phyloP scores from a whole-genome alignment of 345 rosid species.

The Cardamine resedifolia region DNA sequence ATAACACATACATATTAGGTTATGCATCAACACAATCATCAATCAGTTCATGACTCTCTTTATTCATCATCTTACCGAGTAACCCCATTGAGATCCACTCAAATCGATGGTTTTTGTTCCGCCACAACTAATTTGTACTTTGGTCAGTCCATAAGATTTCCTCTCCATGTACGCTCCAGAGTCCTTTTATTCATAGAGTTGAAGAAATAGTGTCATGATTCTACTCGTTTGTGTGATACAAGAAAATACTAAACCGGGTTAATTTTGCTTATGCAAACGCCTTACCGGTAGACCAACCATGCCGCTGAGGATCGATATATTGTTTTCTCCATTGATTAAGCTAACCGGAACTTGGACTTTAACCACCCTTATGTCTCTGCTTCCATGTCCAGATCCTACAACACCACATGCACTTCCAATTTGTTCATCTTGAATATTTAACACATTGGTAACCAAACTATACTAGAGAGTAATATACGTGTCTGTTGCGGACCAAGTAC shows the following conservation, averaged over 20 bases:
- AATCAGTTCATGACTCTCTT: background rate
- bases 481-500: background rate
- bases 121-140: slow-evolving; percentile 46
- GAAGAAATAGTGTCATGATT: background rate
- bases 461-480: background rate
- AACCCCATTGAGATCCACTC: slow-evolving; percentile 64
- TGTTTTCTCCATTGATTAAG: slow-evolving; percentile 52
- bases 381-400: slow-evolving; percentile 77
- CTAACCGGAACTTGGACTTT: slow-evolving; percentile 45
- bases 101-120: slow-evolving; percentile 39
- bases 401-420: background rate
- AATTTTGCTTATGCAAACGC: background rate
- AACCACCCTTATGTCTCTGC: slow-evolving; percentile 49
- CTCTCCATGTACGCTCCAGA: slow-evolving; percentile 79
- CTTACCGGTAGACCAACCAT: slow-evolving; percentile 93
- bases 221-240: background rate
- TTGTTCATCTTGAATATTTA: background rate
- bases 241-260: background rate
- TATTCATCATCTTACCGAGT: slow-evolving; percentile 50
- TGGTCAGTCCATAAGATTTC: slow-evolving; percentile 49
- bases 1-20: slow-evolving; percentile 14
- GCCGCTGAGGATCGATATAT: slow-evolving; percentile 71
- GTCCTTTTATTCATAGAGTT: slow-evolving; percentile 47
- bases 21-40: slow-evolving; percentile 1
- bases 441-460: background rate